phyloP scores from a whole-genome alignment of 306 rosid species.

The Fragaria nilgerrensis region DNA sequence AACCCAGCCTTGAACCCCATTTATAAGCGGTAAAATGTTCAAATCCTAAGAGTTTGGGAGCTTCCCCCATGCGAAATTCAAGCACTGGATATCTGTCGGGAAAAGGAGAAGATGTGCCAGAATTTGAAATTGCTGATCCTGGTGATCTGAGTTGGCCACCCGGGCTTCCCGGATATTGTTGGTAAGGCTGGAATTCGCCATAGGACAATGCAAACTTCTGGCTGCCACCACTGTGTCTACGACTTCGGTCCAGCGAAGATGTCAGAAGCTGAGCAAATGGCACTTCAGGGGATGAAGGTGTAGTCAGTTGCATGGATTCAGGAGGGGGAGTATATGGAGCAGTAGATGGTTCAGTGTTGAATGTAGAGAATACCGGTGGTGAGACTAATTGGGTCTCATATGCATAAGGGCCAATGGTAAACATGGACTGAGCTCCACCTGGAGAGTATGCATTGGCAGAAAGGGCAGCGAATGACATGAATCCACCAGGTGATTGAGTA shows the following conservation, averaged over 20 bases:
- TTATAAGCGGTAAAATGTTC: constrained; percentile 70
- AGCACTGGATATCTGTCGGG: constrained; percentile 71
- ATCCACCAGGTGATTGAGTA: constrained; percentile 79
- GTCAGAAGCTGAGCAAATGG: constrained; percentile 95
- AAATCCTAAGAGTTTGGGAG: constrained; percentile 69
- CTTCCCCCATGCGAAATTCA: constrained; percentile 70
- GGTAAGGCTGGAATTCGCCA: constrained; percentile 86
- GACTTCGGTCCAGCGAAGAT: constrained; percentile 70
- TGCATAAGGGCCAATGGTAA: constrained; percentile 89
- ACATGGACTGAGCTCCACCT: constrained; percentile 75
- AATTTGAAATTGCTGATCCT: constrained; percentile 85
- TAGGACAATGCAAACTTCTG: constrained; percentile 74
- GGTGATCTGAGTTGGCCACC: constrained; percentile 89
- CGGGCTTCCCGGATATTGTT: constrained; percentile 86
- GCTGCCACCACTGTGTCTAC: constrained; percentile 46
- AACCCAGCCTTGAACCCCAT: constrained; percentile 85
- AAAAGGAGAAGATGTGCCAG: constrained; percentile 91
- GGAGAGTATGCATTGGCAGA: constrained; percentile 71
- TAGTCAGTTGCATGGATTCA: constrained; percentile 86
- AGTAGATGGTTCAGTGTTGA: constrained; percentile 91
- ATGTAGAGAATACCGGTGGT: constrained; percentile 90
- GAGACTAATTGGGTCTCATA: constrained; percentile 96
- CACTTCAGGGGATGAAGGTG: constrained; percentile 98
- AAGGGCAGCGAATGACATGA: constrained; percentile 67
- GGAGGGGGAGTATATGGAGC: constrained; percentile 96